These are phyloP conservation scores for Candida fluviatilis DNA, from an alignment of 805 yeast species.

Conservation along the genomic window DNA sequence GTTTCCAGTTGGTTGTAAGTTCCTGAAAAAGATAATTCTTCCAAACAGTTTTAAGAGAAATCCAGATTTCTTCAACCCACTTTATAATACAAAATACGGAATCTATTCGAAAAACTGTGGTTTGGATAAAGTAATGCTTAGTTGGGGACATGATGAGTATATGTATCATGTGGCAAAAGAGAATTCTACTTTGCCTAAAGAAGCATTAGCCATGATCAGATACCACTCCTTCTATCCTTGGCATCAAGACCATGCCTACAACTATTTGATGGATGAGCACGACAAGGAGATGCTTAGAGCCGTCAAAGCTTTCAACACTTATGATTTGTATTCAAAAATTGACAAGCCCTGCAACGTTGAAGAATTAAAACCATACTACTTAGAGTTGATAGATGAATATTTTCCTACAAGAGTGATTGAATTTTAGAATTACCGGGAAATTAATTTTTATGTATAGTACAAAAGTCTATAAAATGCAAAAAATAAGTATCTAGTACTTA, in stretches of 20 bases:
- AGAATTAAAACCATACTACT: conserved; percentile 52
- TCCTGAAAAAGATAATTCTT: conserved; percentile 54
- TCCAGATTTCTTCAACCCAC: conserved; percentile 59
- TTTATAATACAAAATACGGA: conserved; percentile 63
- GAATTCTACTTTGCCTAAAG: conserved; percentile 59
- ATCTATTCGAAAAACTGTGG: conserved; percentile 65
- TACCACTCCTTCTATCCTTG: conserved; percentile 76
- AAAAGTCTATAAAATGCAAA: not conserved
- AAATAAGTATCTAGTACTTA: not conserved
- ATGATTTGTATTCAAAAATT: conserved; percentile 63
- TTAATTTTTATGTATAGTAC: not conserved
- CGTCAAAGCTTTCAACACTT: conserved; percentile 63
- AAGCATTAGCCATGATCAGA: conserved; percentile 69
- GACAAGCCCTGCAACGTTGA: conserved; percentile 47
- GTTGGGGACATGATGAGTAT: conserved; percentile 81
- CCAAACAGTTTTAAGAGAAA: conserved; percentile 56
- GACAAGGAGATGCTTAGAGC: conserved; percentile 59
- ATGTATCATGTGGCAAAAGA: conserved; percentile 69
- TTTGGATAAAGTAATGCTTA: conserved; percentile 62
- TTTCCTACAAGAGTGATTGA: conserved; percentile 57
- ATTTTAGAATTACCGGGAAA: conserved; percentile 31
- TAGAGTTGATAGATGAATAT: conserved; percentile 61
- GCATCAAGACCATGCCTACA: conserved; percentile 69
- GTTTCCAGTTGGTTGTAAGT: conserved; percentile 70
- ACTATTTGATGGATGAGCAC: conserved; percentile 58